Percentiles rank a stretch among this genome's conserved stretches.
These are phyloP conservation scores for Polytrichum commune DNA, from an alignment of 225 moss, liverwort and hornwort genomes.

Conservation along the genomic window DNA sequence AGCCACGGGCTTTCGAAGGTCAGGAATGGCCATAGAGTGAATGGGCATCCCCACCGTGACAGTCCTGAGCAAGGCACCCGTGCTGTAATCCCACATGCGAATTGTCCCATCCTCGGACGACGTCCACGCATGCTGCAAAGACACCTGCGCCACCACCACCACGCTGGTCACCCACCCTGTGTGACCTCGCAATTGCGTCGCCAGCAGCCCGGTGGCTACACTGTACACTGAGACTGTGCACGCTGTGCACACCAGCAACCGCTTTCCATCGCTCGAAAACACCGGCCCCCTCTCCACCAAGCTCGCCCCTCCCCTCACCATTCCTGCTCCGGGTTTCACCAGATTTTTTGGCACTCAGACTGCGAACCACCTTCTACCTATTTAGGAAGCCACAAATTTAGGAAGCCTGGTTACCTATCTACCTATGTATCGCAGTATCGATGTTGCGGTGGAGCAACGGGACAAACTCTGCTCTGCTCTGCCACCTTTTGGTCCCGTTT, in stretches of 20 bases:
- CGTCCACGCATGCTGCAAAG: slow-evolving; percentile 68
- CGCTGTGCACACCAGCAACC: slow-evolving; percentile 76
- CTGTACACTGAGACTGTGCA: slow-evolving; percentile 74
- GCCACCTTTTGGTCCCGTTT: too few relatives aligned
- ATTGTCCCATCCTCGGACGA: slow-evolving; percentile 71
- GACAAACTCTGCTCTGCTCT: too few relatives aligned
- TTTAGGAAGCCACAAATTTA: too few relatives aligned
- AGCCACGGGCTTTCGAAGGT: slow-evolving; percentile 31
- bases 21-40: slow-evolving; percentile 65
- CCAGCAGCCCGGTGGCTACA: slow-evolving; percentile 61
- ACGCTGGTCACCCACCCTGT: slow-evolving; percentile 53
- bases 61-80: slow-evolving; percentile 37
- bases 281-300: slow-evolving; percentile 54
- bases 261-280: slow-evolving; percentile 81
- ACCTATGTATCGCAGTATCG: too few relatives aligned
- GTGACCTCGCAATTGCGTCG: slow-evolving; percentile 47
- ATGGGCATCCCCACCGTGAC: slow-evolving; percentile 31
- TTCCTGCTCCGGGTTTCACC: too few relatives aligned
- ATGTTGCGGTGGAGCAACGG: too few relatives aligned
- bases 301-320: slow-evolving; percentile 64
- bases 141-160: slow-evolving; percentile 38
- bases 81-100: slow-evolving; percentile 69
- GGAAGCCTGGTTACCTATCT: too few relatives aligned
- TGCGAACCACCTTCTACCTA: too few relatives aligned
- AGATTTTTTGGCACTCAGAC: too few relatives aligned